phyloP scores from a whole-genome alignment of 768 basidiomycete species.

The Megacollybia marginata region DNA sequence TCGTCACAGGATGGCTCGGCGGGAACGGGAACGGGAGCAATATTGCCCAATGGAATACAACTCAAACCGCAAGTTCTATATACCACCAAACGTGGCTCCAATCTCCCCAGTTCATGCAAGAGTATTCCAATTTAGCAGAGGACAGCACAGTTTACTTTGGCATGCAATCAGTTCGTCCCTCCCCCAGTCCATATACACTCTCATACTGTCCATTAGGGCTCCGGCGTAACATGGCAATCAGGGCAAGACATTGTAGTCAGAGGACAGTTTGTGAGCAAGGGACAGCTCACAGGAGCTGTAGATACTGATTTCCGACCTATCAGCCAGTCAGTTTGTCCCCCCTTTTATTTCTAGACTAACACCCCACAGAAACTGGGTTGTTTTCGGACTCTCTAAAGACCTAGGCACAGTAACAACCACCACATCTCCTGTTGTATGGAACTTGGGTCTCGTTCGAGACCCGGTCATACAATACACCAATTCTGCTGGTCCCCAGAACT shows the following conservation, averaged over 20 bases:
- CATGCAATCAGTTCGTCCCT: no score
- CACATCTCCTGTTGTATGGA: constrained; percentile 8
- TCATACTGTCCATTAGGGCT: no score
- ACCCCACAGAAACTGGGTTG: constrained; percentile 5
- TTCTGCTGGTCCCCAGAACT: constrained; percentile 2
- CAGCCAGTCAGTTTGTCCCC: neutral
- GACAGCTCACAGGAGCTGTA: neutral
- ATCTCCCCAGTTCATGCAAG: no score
- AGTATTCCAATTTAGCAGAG: constrained; percentile 7
- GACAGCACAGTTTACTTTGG: constrained; percentile 8
- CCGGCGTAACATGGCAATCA: neutral
- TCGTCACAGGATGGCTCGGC: constrained; percentile 3
- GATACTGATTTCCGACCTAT: constrained; percentile 8
- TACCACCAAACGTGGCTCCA: no score
- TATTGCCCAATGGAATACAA: no score
- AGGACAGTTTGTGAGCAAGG: constrained; percentile 3
- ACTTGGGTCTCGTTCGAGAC: constrained; percentile 9
- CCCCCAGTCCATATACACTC: neutral
- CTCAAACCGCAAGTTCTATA: no score
- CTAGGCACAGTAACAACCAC: constrained; percentile 5
- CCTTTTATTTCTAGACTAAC: neutral
- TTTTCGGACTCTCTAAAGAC: constrained; percentile 7
- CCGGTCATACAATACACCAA: constrained; percentile 3
- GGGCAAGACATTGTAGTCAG: constrained; percentile 5
- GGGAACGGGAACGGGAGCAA: constrained; percentile 1